Evolutionary conservation across 2,329 filamentous ascomycete species (phyloP), one percentile per base, ranked within the genome.

Genomic region (Laburnicola sp.): DNA sequence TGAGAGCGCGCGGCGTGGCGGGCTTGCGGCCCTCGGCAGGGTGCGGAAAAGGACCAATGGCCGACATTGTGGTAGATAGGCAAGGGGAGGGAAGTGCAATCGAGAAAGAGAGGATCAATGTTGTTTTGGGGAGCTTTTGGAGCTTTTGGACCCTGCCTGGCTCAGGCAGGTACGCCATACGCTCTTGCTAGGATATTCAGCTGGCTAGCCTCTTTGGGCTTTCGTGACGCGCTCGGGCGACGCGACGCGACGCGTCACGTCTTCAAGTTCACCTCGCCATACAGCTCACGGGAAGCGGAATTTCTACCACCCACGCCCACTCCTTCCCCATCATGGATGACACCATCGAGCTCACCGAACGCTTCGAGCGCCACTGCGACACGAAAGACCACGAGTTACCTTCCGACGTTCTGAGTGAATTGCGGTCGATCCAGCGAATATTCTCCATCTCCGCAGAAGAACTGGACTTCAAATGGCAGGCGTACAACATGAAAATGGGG

Each of bases 391-490:
- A 64, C 54, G 76, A 82, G 32, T 79, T 97, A 4, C 84, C 90
- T 55, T 78, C 86, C 57, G 93, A 97, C 72, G 83, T 97, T 50
- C 77, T 91, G 58, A 78, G 81, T 46, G 92, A 97, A 75, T 79
- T 99, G 60, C 82, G 88, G 69, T 95, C 91, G 51, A 95, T 96
- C 70, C 82, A 94, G 76, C 86, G 87, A 48, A 80, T 97, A 53
- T 90, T 97, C 75, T 85, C 85, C 41, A 82, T 97, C 54, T 84
- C 86, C 11, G 81, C 86, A 30, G 86, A 97, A 71, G 94, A 97
- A 70, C 80, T 97, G 25, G 97, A 91, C 74, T 97, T 91, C 84
- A 97, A 97, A 80, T 99, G 94, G 94, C 94, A 99, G 74, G 93
- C 91, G 0, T 97, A 97, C 79, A 92, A 89, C 73, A 87, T 99